Evolutionary conservation across 1,284 basidiomycete species (phyloP).

Genomic region (Thecaphora thlaspeos): DNA sequence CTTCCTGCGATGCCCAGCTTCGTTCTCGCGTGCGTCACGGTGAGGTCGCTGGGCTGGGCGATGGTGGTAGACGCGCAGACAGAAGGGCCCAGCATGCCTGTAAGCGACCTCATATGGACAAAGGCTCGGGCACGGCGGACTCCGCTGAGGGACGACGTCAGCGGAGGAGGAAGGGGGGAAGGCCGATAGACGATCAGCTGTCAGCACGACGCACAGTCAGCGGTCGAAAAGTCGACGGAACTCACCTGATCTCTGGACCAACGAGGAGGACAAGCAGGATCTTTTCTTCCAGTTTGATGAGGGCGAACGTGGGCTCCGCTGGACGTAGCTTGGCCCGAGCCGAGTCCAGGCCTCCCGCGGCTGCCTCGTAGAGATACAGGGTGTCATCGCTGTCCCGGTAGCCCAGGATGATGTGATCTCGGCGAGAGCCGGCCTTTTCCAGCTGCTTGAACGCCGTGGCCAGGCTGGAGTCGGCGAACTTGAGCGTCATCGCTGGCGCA

Average conservation of each 20-base stretch:
- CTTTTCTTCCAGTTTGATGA: conserved; percentile 6
- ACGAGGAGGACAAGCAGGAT: conserved; percentile 16
- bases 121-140: neutral
- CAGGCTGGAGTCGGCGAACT: conserved; percentile 3
- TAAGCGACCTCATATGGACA: no score
- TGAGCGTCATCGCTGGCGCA: no score
- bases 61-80: no score
- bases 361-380: conserved; percentile 8
- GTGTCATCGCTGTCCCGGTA: conserved; percentile 1
- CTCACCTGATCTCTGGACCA: conserved; percentile 11
- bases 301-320: conserved; percentile 8
- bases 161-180: conserved; percentile 6
- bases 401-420: conserved; percentile 17
- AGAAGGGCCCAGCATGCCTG: no score
- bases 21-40: no score
- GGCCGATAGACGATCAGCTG: conserved; percentile 2
- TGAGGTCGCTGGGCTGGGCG: no score
- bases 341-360: conserved; percentile 12
- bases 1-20: no score
- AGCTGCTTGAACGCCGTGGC: conserved; percentile 10
- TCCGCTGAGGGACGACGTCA: conserved; percentile 11
- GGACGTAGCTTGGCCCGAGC: conserved; percentile 8
- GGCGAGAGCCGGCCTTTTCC: conserved; percentile 2
- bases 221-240: conserved; percentile 11
- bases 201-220: conserved; percentile 7